A percentile compares a stretch with the other conserved stretches of the same genome.
phyloP scores from a whole-genome alignment of 2,329 filamentous ascomycete genomes.

The Sclerotinia minor region DNA sequence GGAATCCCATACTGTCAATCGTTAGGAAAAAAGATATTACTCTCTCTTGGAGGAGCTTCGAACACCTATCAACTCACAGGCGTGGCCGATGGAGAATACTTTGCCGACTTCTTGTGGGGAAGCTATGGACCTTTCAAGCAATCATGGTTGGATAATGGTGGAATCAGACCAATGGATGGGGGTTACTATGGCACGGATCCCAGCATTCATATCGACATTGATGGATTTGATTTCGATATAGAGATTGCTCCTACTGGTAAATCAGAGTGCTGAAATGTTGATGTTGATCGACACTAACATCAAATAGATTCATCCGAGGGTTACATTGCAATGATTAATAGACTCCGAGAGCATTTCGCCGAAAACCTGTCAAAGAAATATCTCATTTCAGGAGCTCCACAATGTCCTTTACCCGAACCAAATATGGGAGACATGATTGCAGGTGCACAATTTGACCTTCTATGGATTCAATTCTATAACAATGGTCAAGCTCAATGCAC shows the following conservation, averaged over 20 bases:
- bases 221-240: conserved; percentile 43
- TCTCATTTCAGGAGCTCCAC: conserved; percentile 41
- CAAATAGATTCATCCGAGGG: conserved; percentile 33
- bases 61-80: conserved; percentile 44
- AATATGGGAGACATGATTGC: conserved; percentile 40
- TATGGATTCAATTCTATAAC: conserved; percentile 43
- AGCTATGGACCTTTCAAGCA: conserved; percentile 46
- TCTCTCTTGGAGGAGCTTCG: conserved; percentile 45
- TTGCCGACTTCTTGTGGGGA: conserved; percentile 45
- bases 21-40: conserved; percentile 45
- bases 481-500: conserved; percentile 34
- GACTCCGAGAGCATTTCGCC: conserved; percentile 36
- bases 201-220: conserved; percentile 35
- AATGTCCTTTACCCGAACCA: conserved; percentile 39
- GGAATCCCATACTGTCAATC: conserved; percentile 46
- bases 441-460: conserved; percentile 37
- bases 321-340: conserved; percentile 38
- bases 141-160: conserved; percentile 39
- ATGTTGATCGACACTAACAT: conserved; percentile 22
- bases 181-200: conserved; percentile 26
- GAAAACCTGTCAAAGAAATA: conserved; percentile 36
- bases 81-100: conserved; percentile 41
- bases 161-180: conserved; percentile 38
- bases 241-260: conserved; percentile 34
- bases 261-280: background rate